Conservation (phyloP, 148 eudicot genomes). For the Nepenthes mirabilis region DNA sequence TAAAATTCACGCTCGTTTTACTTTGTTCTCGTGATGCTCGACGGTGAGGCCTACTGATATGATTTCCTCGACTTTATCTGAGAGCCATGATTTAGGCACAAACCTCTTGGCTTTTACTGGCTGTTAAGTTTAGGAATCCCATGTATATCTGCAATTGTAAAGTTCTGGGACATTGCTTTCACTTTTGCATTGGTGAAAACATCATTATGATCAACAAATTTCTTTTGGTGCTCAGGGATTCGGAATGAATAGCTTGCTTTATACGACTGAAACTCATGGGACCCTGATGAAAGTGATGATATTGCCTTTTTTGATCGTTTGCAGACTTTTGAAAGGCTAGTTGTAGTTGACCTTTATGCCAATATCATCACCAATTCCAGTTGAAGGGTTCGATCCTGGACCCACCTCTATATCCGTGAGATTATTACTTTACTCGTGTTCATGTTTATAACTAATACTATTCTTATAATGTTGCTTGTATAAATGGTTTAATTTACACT, state of each 20-base stretch:
- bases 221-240: conserved; percentile 28
- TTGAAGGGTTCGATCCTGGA: conserved; percentile 14
- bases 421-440: no score
- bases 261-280: conserved; percentile 24
- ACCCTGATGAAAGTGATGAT: conserved; percentile 22
- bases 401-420: conserved; percentile 4
- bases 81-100: conserved; percentile 33
- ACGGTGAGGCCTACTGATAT: background rate
- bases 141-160: conserved; percentile 28
- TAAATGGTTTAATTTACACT: no score
- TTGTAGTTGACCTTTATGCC: conserved; percentile 21
- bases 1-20: conserved; percentile 10
- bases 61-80: conserved; percentile 8
- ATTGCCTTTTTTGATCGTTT: conserved; percentile 21
- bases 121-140: conserved; percentile 46
- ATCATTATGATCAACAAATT: conserved; percentile 29
- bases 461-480: no score
- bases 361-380: conserved; percentile 16
- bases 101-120: conserved; percentile 10
- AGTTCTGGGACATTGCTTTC: conserved; percentile 15
- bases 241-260: conserved; percentile 27
- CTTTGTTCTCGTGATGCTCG: conserved; percentile 5
- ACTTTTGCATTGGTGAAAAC: conserved; percentile 37
- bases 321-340: conserved; percentile 24
- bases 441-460: no score